Evolutionary conservation across 2,329 filamentous ascomycete genomes (phyloP), one percentile per base, ranked within the genome.

Genomic region (Chaetomium sp.): DNA sequence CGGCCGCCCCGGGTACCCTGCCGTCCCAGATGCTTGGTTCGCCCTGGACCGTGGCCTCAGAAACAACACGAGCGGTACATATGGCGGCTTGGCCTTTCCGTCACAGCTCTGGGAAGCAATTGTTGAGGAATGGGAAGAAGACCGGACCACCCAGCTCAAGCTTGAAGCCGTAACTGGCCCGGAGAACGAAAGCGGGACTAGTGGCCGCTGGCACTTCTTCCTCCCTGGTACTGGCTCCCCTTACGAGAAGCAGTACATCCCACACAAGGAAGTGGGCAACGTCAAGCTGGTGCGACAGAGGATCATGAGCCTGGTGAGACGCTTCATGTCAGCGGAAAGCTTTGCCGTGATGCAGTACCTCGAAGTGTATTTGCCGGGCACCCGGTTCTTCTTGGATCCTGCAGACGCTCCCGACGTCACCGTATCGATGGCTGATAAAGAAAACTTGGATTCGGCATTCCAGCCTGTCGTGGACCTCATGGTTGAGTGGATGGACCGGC

Each of bases 1-100:
- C 2, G 31, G 42, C 47, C 68, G 68, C 8, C 70, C 70, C 5
- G 70, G 70, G 3, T 57, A 60, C 2, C 70, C 70, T 1, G 33
- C 60, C 0, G 60, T 71, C 13, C 70, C 70, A 1, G 69, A 71
- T 23, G 68, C 60, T 10, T 69, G 67, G 56, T 67, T 71, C 47
- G 59, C 49, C 27, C 13, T 67, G n/a, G 56, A n/a, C 7, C 21
- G 12, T n/a, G 29, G 21, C 19, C 21, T 12, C 13, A 21, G 47
- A 21, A 1, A 19, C 54, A 59, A 38, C 23, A 35, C 13, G 8
- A 2, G 53, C 9, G 58, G 51, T 27, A 58, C 64, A 10, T 71
- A 70, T 21, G 70, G 70, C 29, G 70, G 70, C 5, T 50, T 71
- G 29, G 21, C 29, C n/a, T 70, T 66, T 31, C 47, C 33, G 3